A percentile compares a stretch with the other conserved stretches of the same genome.
phyloP scores from a whole-genome alignment of 192 early-diverging fungal species.

The Coemansia asiatica region DNA sequence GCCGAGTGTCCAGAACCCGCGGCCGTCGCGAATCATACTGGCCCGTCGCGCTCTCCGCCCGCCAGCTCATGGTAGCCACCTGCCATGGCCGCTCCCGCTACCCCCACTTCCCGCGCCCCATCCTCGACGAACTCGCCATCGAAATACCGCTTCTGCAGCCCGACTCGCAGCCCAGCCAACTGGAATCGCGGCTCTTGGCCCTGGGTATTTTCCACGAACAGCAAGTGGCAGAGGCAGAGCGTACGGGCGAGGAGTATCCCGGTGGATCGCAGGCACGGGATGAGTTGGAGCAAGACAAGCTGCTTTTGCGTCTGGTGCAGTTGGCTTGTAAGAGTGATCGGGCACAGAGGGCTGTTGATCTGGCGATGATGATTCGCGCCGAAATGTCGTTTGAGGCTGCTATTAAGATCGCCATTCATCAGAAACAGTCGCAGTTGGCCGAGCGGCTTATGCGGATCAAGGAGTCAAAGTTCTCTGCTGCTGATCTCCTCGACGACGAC shows the following conservation, averaged over 20 bases:
- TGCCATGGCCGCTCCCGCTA: constrained; percentile 54
- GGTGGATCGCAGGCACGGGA: constrained; percentile 39
- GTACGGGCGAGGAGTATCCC: constrained; percentile 37
- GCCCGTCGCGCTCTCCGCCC: constrained; percentile 79
- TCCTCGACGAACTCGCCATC: constrained; percentile 64
- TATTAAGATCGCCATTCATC: constrained; percentile 75
- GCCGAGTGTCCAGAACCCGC: constrained; percentile 24
- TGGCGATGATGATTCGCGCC: constrained; percentile 63
- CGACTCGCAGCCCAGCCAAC: constrained; percentile 48
- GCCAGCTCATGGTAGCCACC: constrained; percentile 69
- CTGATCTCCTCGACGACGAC: constrained; percentile 9
- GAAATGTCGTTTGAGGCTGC: constrained; percentile 77
- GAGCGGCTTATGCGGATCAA: constrained; percentile 68
- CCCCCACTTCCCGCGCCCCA: constrained; percentile 73
- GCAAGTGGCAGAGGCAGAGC: constrained; percentile 58
- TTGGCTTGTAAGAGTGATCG: constrained; percentile 82
- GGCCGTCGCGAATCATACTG: constrained; percentile 70
- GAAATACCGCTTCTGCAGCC: constrained; percentile 65
- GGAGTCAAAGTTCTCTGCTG: constrained; percentile 33
- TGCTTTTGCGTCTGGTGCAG: constrained; percentile 72
- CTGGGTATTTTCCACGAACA: constrained; percentile 58
- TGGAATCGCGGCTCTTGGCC: constrained; percentile 58
- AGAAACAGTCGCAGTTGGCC: constrained; percentile 67
- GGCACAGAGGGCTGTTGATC: constrained; percentile 75
- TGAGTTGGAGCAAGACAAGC: constrained; percentile 79